phyloP scores from a whole-genome alignment of 2,329 filamentous ascomycete species.

The Juglanconis juglandina region DNA sequence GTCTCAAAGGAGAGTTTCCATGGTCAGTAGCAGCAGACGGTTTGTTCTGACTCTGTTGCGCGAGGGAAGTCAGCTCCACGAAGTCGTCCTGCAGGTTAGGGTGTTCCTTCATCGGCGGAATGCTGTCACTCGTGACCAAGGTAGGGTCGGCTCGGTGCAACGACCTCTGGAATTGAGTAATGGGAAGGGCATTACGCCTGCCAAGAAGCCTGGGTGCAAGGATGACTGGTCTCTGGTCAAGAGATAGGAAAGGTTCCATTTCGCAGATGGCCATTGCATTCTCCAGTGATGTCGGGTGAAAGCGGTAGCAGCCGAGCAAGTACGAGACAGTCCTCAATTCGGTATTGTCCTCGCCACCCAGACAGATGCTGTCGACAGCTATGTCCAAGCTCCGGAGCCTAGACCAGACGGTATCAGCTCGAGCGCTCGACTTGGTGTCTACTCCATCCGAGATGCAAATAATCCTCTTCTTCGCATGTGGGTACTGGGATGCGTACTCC shows the following conservation, averaged over 20 bases:
- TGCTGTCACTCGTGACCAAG: neutral
- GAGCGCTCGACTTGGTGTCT: neutral
- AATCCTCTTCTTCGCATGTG: constrained; percentile 1
- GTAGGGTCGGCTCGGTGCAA: neutral
- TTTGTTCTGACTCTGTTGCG: no score
- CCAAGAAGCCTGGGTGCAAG: neutral
- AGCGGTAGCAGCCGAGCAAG: constrained; percentile 1
- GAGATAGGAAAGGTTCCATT: constrained; percentile 10
- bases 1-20: neutral
- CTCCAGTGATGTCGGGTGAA: neutral
- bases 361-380: neutral
- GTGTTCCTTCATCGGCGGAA: constrained; percentile 2
- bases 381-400: neutral
- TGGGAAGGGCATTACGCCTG: no score
- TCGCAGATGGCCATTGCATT: constrained; percentile 6
- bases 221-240: neutral
- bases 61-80: neutral
- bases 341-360: neutral
- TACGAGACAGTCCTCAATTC: constrained; percentile 2
- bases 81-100: neutral
- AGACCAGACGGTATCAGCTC: neutral
- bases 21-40: neutral
- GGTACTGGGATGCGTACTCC: neutral
- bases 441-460: constrained; percentile 4
- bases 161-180: no score